Evolutionary conservation across 2,329 filamentous ascomycete genomes (phyloP).

Genomic region (Tolypocladium nubicola): DNA sequence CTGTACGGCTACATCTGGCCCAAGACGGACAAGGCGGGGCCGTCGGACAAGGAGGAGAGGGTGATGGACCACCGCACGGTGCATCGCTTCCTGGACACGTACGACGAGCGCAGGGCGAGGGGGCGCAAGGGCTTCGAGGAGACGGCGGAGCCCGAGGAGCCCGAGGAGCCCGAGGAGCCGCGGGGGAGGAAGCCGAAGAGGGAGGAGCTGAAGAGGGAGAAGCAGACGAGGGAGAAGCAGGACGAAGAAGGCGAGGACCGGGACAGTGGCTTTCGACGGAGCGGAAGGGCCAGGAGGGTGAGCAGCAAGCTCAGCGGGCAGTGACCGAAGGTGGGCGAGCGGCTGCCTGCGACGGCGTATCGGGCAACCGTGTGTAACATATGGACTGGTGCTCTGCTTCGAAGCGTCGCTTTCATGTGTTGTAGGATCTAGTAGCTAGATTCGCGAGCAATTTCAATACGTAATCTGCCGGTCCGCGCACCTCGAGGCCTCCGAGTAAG

Average conservation of each 20-base stretch:
- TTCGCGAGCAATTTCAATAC: not conserved
- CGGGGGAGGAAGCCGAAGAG: conserved; percentile 1
- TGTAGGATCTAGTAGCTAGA: not conserved
- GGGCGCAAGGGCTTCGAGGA: conserved; percentile 25
- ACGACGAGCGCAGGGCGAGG: conserved; percentile 51
- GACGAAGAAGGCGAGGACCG: not conserved
- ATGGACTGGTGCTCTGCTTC: not conserved
- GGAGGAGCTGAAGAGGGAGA: not conserved
- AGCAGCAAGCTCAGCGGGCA: conserved; percentile 16
- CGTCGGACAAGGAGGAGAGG: conserved; percentile 58
- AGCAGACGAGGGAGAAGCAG: conserved; percentile 1
- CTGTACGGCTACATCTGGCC: conserved; percentile 94
- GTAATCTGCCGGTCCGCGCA: not conserved
- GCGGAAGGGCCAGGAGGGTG: conserved; percentile 21
- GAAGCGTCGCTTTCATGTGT: not conserved
- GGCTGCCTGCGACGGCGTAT: not conserved
- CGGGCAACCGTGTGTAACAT: not conserved
- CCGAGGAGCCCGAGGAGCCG: conserved; percentile 2
- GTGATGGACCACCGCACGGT: conserved; percentile 79
- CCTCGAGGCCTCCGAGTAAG: not conserved
- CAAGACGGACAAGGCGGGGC: conserved; percentile 76
- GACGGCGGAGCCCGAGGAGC: conserved; percentile 14
- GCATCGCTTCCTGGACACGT: conserved; percentile 68
- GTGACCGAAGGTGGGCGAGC: not conserved
- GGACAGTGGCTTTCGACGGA: conserved; percentile 16